Evolutionary conservation across 768 basidiomycete species (phyloP).

Genomic region (Russula lepida): DNA sequence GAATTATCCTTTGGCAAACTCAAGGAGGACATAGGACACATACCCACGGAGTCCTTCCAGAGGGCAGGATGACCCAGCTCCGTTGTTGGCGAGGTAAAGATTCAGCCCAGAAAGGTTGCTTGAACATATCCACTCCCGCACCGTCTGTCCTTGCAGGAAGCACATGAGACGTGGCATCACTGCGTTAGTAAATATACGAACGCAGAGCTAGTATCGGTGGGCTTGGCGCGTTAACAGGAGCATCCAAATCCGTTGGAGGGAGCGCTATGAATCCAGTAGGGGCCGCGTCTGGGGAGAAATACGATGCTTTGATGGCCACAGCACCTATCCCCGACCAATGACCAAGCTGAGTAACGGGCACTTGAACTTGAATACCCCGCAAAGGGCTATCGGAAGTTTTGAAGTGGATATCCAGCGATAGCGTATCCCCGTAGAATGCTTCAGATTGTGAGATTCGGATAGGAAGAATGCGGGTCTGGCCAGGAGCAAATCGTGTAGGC

Average conservation of each 20-base stretch:
- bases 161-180: background rate
- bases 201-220: constrained; percentile 59
- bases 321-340: constrained; percentile 31
- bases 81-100: constrained; percentile 48
- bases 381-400: constrained; percentile 23
- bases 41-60: constrained; percentile 83
- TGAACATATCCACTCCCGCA: constrained; percentile 70
- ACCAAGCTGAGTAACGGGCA: constrained; percentile 41
- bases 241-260: constrained; percentile 39
- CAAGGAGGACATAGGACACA: constrained; percentile 6
- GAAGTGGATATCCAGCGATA: constrained; percentile 36
- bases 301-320: constrained; percentile 42
- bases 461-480: constrained; percentile 41
- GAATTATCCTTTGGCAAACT: background rate
- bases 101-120: constrained; percentile 49
- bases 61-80: constrained; percentile 75
- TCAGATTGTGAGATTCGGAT: constrained; percentile 37
- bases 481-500: background rate
- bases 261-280: constrained; percentile 52
- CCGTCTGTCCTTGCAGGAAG: constrained; percentile 48
- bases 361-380: constrained; percentile 27
- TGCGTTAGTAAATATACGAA: constrained; percentile 23
- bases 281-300: constrained; percentile 45
- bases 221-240: constrained; percentile 20
- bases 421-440: constrained; percentile 30